These are phyloP conservation scores for Helotiales sp. DNA, from an alignment of 2,329 filamentous ascomycete species.

Conservation along the genomic window DNA sequence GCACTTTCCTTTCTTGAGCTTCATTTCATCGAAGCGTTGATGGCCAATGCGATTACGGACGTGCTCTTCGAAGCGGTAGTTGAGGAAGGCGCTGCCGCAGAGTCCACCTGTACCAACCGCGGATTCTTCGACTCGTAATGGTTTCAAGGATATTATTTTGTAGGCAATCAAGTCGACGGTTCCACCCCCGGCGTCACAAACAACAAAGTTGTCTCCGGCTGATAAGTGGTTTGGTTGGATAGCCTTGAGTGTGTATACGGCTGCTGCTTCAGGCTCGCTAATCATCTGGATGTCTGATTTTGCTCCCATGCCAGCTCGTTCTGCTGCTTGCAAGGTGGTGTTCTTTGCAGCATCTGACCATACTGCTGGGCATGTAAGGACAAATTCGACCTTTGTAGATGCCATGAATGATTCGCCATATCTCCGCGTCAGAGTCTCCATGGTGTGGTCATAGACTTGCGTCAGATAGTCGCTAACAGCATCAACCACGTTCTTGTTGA, in stretches of 20 bases:
- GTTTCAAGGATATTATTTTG: conserved; percentile 72
- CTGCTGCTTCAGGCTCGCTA: conserved; percentile 77
- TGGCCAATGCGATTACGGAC: conserved; percentile 67
- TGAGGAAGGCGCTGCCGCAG: conserved; percentile 77
- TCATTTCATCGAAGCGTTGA: conserved; percentile 71
- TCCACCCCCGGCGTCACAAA: conserved; percentile 57
- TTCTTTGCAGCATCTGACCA: conserved; percentile 88
- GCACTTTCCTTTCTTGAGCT: conserved; percentile 72
- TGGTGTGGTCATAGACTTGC: conserved; percentile 74
- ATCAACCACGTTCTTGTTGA: conserved; percentile 75
- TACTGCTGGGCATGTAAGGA: conserved; percentile 79
- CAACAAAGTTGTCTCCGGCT: conserved; percentile 61
- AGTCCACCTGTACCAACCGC: conserved; percentile 77
- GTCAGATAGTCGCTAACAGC: conserved; percentile 79
- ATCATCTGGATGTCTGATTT: conserved; percentile 74
- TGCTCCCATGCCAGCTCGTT: conserved; percentile 75
- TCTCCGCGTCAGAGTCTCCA: conserved; percentile 71
- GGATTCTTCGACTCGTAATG: conserved; percentile 73
- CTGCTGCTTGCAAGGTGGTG: conserved; percentile 74
- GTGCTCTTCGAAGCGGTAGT: conserved; percentile 79
- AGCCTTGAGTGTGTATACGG: conserved; percentile 76
- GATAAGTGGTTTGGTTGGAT: conserved; percentile 75
- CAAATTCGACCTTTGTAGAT: conserved; percentile 73
- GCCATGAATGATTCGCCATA: conserved; percentile 81
- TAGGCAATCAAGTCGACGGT: conserved; percentile 79